These are phyloP conservation scores for Chalaropsis thielavioides DNA, from an alignment of 2,329 filamentous ascomycete species.

Conservation along the genomic window DNA sequence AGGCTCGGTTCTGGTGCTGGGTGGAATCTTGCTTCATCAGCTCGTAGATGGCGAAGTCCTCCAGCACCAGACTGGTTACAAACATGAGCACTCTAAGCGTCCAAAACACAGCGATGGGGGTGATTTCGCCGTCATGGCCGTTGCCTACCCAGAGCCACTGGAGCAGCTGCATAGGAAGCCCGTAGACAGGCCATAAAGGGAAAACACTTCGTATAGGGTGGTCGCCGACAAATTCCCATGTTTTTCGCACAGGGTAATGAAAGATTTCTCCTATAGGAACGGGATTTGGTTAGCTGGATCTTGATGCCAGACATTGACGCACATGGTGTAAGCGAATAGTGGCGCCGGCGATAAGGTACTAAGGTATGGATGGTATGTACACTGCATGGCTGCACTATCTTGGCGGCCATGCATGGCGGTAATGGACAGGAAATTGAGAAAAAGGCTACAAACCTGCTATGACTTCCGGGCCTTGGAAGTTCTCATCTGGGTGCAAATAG, in stretches of 20 bases:
- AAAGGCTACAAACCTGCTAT: conserved; percentile 61
- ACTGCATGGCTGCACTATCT: background rate
- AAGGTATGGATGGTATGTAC: background rate
- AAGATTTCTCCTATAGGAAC: conserved; percentile 63
- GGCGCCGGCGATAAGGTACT: background rate
- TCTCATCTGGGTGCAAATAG: conserved; percentile 96
- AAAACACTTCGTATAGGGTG: conserved; percentile 90
- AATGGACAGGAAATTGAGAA: background rate
- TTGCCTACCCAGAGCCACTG: conserved; percentile 78
- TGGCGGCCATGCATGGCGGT: background rate
- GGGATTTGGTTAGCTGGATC: conserved; percentile 3
- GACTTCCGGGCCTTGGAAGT: conserved; percentile 95
- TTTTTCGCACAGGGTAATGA: conserved; percentile 73
- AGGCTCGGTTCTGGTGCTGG: conserved; percentile 55
- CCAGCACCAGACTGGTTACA: conserved; percentile 82
- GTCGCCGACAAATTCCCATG: conserved; percentile 90
- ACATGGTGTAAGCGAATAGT: background rate
- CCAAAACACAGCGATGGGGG: conserved; percentile 82
- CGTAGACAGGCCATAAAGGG: conserved; percentile 90
- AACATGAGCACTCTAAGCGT: conserved; percentile 84
- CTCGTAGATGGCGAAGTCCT: conserved; percentile 95
- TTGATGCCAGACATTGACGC: background rate
- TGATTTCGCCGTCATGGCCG: conserved; percentile 49
- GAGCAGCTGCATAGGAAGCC: conserved; percentile 79
- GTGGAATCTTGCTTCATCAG: conserved; percentile 52